These are phyloP conservation scores for Gnomoniopsis smithogilvyi DNA, from an alignment of 2,329 filamentous ascomycete genomes.

Conservation along the genomic window DNA sequence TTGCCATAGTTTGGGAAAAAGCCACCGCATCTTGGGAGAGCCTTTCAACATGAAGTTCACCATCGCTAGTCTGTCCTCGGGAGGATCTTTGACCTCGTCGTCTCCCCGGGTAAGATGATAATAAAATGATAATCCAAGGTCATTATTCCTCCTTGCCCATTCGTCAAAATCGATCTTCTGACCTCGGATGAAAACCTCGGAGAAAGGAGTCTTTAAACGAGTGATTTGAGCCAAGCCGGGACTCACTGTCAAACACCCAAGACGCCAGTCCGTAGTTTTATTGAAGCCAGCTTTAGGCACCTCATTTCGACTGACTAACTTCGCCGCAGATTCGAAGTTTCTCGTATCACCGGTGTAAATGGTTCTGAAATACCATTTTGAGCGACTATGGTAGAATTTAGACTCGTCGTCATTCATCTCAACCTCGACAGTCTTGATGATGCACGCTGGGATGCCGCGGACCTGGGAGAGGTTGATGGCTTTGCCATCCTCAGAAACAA, in stretches of 20 bases:
- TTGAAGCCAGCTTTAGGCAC: background rate
- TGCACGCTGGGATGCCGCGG: background rate
- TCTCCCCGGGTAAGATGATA: background rate
- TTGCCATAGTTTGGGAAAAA: background rate
- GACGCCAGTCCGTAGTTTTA: background rate
- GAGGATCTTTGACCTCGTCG: background rate
- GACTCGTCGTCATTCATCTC: background rate
- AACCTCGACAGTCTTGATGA: background rate
- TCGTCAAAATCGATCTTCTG: background rate
- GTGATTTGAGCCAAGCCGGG: background rate
- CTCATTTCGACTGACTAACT: background rate
- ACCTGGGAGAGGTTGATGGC: background rate
- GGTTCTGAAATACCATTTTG: background rate
- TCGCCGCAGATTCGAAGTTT: background rate
- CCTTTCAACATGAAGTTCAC: background rate
- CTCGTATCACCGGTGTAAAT: background rate
- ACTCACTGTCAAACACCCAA: background rate
- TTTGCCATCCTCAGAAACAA: background rate
- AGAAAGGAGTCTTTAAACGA: background rate
- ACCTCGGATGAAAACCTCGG: background rate
- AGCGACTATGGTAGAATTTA: background rate
- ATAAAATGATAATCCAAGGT: slow-evolving; percentile 5
- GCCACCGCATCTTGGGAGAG: background rate
- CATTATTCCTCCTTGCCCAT: background rate
- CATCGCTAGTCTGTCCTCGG: background rate